Conservation (phyloP, 2,329 filamentous ascomycete genomes). For the Dissoconium aciculare region DNA sequence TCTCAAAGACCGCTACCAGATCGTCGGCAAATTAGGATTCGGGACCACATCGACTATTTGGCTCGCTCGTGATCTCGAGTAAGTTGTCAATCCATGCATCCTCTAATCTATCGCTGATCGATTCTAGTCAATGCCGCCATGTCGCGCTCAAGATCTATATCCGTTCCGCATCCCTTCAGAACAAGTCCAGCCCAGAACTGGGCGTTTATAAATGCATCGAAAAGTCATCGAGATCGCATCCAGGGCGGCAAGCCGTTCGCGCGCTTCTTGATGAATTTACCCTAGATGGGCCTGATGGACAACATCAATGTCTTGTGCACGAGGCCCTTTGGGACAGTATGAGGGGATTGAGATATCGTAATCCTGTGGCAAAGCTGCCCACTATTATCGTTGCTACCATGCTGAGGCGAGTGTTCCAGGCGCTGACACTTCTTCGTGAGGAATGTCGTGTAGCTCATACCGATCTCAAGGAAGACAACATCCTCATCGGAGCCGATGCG, state of each 20-base stretch:
- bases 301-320: constrained; percentile 25
- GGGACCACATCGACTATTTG: constrained; percentile 12
- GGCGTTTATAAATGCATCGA: neutral
- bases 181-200: neutral
- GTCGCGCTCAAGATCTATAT: constrained; percentile 7
- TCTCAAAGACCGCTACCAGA: constrained; percentile 12
- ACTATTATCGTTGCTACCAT: neutral
- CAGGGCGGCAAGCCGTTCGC: neutral
- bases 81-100: constrained; percentile 2
- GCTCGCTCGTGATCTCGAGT: constrained; percentile 13
- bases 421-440: constrained; percentile 17
- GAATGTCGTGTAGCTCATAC: constrained; percentile 19
- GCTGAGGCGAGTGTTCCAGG: constrained; percentile 13
- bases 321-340: constrained; percentile 17
- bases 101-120: neutral
- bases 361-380: neutral
- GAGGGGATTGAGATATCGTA: neutral
- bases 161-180: constrained; percentile 2
- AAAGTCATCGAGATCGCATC: neutral
- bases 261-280: neutral
- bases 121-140: constrained; percentile 4
- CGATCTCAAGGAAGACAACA: constrained; percentile 14
- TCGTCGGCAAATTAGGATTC: constrained; percentile 14
- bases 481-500: constrained; percentile 23
- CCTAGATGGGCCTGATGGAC: neutral